Conservation (phyloP, 2,329 filamentous ascomycete species). For the Sordariomycetes sp. region DNA sequence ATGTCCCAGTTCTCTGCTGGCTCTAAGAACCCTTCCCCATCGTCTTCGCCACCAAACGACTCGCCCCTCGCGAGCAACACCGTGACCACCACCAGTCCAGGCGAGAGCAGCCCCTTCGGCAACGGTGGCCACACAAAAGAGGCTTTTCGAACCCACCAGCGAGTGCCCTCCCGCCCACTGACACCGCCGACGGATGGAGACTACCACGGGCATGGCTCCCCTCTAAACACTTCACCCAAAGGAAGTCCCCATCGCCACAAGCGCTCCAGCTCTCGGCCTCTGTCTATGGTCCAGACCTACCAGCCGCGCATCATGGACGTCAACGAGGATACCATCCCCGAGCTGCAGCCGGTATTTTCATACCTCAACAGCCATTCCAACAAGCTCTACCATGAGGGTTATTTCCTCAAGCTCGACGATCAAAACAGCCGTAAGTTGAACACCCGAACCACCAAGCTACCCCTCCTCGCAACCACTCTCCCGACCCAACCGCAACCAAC, state of each 20-base stretch:
- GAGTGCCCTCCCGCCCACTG: slow-evolving; percentile 17
- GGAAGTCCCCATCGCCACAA: slow-evolving; percentile 24
- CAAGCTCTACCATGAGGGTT: slow-evolving; percentile 96
- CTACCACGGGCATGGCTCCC: slow-evolving; percentile 22
- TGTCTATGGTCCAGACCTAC: slow-evolving; percentile 81
- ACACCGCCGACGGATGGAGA: slow-evolving; percentile 29
- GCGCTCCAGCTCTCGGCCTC: slow-evolving; percentile 55
- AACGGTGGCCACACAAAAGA: slow-evolving; percentile 15
- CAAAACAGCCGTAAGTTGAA: slow-evolving; percentile 74
- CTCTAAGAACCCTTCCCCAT: slow-evolving; percentile 33
- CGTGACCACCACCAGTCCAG: background rate
- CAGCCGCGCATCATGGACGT: slow-evolving; percentile 82
- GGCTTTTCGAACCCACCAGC: slow-evolving; percentile 10
- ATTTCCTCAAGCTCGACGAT: slow-evolving; percentile 94
- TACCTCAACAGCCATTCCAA: slow-evolving; percentile 92
- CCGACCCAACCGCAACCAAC: too few species aligned
- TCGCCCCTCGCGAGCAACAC: slow-evolving; percentile 14
- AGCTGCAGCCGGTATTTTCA: slow-evolving; percentile 88
- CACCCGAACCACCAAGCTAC: slow-evolving; percentile 4
- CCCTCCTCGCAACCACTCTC: too few species aligned
- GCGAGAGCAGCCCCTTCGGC: background rate
- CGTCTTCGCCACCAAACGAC: slow-evolving; percentile 32
- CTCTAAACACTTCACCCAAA: slow-evolving; percentile 32
- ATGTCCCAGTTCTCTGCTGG: slow-evolving; percentile 68
- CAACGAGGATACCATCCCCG: slow-evolving; percentile 75